A percentile compares a stretch with the other conserved stretches of the same genome.
Evolutionary conservation across 768 basidiomycete genomes (phyloP).

Genomic region (Podaxis sp.): DNA sequence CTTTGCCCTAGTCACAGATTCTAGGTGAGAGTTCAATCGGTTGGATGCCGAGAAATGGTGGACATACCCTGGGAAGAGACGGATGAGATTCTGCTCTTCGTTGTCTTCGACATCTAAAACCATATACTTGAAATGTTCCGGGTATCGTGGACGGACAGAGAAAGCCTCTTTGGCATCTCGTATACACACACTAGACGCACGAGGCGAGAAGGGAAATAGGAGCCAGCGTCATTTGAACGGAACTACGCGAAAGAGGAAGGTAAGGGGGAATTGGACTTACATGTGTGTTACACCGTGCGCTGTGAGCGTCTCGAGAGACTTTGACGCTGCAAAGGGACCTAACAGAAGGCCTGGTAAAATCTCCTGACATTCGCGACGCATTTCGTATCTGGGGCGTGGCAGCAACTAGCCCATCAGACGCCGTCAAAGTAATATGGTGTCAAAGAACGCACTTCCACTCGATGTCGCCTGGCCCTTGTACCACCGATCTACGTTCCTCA

Average conservation of each 20-base stretch:
- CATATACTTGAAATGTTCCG: constrained; percentile 74
- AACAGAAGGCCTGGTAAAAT: constrained; percentile 81
- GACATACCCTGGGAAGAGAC: constrained; percentile 79
- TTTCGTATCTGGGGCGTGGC: constrained; percentile 68
- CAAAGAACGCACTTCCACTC: constrained; percentile 72
- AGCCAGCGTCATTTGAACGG: background rate
- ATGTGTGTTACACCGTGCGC: constrained; percentile 80
- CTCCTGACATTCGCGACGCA: constrained; percentile 94
- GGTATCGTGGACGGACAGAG: constrained; percentile 84
- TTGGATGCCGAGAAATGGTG: background rate
- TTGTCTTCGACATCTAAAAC: constrained; percentile 87
- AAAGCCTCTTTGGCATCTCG: constrained; percentile 89
- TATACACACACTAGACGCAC: constrained; percentile 71
- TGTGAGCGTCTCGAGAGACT: constrained; percentile 69
- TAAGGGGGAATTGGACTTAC: constrained; percentile 35
- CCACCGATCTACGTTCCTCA: constrained; percentile 55
- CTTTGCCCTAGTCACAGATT: constrained; percentile 58
- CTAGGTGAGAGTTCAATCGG: background rate
- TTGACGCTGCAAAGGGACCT: constrained; percentile 88
- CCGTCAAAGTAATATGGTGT: background rate
- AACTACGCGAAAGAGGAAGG: constrained; percentile 20
- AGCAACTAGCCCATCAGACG: background rate
- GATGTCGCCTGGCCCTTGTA: constrained; percentile 79
- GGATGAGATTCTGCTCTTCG: constrained; percentile 93
- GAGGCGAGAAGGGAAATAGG: background rate